phyloP scores from a whole-genome alignment of 257 asterid species.

The Forsythia suspensa region DNA sequence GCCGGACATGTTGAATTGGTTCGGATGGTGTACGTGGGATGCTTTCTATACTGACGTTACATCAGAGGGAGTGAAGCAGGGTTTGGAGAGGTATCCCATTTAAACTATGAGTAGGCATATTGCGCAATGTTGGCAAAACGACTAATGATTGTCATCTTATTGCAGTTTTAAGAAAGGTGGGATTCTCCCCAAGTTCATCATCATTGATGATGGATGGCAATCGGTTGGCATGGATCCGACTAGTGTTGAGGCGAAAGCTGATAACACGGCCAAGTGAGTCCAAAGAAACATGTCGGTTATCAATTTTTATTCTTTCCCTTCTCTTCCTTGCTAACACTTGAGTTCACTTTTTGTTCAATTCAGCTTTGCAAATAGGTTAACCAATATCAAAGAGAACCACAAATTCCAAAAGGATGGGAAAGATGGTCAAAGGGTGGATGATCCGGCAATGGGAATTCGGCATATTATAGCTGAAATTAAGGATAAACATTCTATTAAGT shows the following conservation, averaged over 20 bases:
- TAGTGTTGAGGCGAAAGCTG: slow-evolving; percentile 49
- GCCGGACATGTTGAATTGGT: slow-evolving; percentile 97
- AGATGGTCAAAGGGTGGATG: slow-evolving; percentile 64
- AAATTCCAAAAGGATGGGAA: slow-evolving; percentile 78
- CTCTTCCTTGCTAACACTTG: not conserved
- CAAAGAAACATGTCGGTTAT: not conserved
- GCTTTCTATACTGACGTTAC: slow-evolving; percentile 91
- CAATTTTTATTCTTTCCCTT: not conserved
- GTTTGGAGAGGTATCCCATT: slow-evolving; percentile 61
- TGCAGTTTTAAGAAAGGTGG: slow-evolving; percentile 79
- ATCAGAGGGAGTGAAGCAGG: slow-evolving; percentile 75
- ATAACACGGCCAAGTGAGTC: slow-evolving; percentile 84
- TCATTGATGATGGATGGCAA: slow-evolving; percentile 98
- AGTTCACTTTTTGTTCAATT: slow-evolving; percentile 11
- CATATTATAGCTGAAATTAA: slow-evolving; percentile 68
- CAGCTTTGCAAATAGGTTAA: slow-evolving; percentile 83
- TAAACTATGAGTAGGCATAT: not conserved
- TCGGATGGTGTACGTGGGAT: slow-evolving; percentile 99
- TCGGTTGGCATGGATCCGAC: slow-evolving; percentile 81
- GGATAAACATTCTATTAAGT: slow-evolving; percentile 65
- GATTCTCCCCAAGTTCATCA: slow-evolving; percentile 70
- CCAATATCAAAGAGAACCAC: slow-evolving; percentile 83
- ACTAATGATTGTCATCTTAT: not conserved
- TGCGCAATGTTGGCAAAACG: not conserved
- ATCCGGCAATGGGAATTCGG: slow-evolving; percentile 69